Evolutionary conservation across 495 filamentous ascomycete genomes (phyloP), one percentile per base, ranked within the genome.

Genomic region (Letharia columbiana): DNA sequence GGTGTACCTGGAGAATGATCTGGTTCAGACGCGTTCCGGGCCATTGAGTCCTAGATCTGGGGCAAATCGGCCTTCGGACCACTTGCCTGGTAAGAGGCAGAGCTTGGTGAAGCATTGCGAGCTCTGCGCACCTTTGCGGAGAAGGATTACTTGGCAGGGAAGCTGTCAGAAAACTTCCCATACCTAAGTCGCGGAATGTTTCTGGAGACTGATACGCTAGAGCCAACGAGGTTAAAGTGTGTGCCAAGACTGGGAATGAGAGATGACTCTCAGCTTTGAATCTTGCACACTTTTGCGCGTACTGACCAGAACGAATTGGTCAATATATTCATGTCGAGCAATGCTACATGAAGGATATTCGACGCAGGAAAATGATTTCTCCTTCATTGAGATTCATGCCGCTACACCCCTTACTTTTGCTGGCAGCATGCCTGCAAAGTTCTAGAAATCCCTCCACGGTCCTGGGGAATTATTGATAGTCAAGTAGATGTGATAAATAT

Each of bases 41-140:
- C 84, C 82, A 86, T 87, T 86, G 84, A 74, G 77, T 78, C 68
- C 74, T 73, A 61, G 74, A 73, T 67, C 73, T 75, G 65, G 78
- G 74, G 67, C 75, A 76, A 75, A 75, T 71, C 69, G 82, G 75
- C 75, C 76, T 81, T 73, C 73, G 74, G 75, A 77, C 77, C 74
- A 82, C 71, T 68, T 78, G 79, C 77, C 81, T 82, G 72, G 80
- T 78, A 70, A 83, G 81, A 75, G 79, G 81, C 77, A 88, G 72
- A 75, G 86, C 86, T 75, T 81, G 80, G 72, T 85, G 86, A 82
- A 88, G 81, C 86, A 89, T 88, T 78, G 79, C 79, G 80, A 74
- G 80, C 80, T 84, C 33, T 52, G 61, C 54, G 23, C 58, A 42
- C 59, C 50, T 28, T 20, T 23, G 50, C 15, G 44, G 20, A 18